Base-by-base conservation (phyloP, 2,329 filamentous ascomycete species). In the Aspergillus bombycis region DNA sequence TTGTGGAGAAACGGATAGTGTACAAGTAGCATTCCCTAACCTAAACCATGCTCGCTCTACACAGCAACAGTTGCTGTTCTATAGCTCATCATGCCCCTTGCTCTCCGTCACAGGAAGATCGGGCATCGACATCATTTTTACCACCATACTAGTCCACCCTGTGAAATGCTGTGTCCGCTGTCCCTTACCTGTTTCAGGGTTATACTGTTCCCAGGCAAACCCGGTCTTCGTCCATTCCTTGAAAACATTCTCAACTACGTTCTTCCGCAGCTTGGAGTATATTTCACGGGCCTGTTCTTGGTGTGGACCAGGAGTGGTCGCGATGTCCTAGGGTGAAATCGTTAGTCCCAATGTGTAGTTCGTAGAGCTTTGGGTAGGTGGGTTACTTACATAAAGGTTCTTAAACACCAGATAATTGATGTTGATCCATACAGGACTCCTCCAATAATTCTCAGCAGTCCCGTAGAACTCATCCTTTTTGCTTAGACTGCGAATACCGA, bases 191-290 rank as follows among this genome's bases (percentile, higher is more conserved):
- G 92, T 96, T 71, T 97, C 93, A 0, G 94, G 93, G 76, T 96
- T 92, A 78, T 98, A 99, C 81, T 99, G 95, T 80, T 99, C 95
- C 94, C 94, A 99, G 0, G 94, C 95, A 76, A 98, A 98, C 21
- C 94, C 94, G 0, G 95, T 98, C 74, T 92, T 88, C 75, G 89
- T 84, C 94, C 94, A 99, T 76, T 89, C 89, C 62, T 89, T 86
- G 81, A 91, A 97, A 16, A 98, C 91, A 1, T 94, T 98, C 58
- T 93, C 86, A 53, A 98, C 91, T 14, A 99, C 81, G 74, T 97
- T 98, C 77, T 86, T 87, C 60, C 95, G 88, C 55, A 98, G 86
- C 36, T 86, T 82, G 19, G 82, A 88, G 81, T 97, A 98, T 63
- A 97, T 83, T 61, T 88, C 84, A n/a, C 81, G 82, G 10, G 94